Base-by-base conservation (phyloP, 306 rosid genomes). In the Prinsepia uniflora region DNA sequence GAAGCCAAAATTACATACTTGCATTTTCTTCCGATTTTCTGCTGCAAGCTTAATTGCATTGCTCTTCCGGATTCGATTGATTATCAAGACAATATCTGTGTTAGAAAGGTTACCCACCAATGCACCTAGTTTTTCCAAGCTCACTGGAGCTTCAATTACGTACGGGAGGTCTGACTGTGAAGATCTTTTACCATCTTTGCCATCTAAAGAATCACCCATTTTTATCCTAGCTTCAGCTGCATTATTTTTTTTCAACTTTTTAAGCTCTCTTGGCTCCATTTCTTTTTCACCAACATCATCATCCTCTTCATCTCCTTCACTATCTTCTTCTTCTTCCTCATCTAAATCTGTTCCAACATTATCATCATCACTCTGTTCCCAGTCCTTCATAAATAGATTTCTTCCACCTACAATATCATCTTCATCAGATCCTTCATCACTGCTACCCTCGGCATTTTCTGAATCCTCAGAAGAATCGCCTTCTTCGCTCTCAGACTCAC, bases 321-420 rank as follows among this genome's bases (percentile, higher is more conserved):
- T 72, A 40, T 50, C 69, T 60, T 81, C 85, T 44, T 80, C 83
- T 13, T 80, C 80, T 10, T 75, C 78, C 15, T 22, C 88, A 68
- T 86, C 90, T 49, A 70, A 73, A 76, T 81, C 81, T 62, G 72
- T 77, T 47, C 74, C 83, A 46, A 87, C 65, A 80, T 70, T 56
- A 67, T 89, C 96, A 79, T 94, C 99, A 67, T 94, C 99, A 78
- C 97, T 94, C 53, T 87, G 99, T 75, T 94, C 99, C 96, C 97
- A 94, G 70, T 86, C 96, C 84, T 84, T 90, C 79, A 84, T 77
- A 55, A 91, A 86, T 55, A 65, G 72, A 67, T 80, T 68, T 65
- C 71, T 74, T 72, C 75, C 73, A 20, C 22, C 61, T 41, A 62
- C 80, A 54, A 71, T 81, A 19, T 67, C 64, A 77, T 84, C 89